Conservation (phyloP, 2,329 filamentous ascomycete species). For the Alternaria postmessia region DNA sequence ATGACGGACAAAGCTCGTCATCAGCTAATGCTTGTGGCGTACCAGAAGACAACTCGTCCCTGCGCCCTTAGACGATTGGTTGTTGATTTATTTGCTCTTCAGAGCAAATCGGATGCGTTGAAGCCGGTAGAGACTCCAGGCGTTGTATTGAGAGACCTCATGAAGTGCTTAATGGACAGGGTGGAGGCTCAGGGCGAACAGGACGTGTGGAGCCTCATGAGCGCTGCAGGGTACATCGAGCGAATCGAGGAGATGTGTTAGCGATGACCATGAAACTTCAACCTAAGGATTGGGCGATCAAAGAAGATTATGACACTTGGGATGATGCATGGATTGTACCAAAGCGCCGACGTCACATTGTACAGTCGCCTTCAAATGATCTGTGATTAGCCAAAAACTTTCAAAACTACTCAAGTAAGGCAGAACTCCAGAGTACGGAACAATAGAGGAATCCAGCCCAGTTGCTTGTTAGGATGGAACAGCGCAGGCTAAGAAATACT, state of each 20-base stretch:
- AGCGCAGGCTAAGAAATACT: too few relatives aligned
- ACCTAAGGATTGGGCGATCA: fast-evolving
- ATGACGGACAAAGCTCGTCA: background rate
- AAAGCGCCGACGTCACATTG: too few relatives aligned
- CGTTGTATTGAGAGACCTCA: fast-evolving
- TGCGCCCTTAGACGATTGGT: background rate
- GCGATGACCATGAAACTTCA: too few relatives aligned
- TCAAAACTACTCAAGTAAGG: too few relatives aligned
- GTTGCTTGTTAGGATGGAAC: too few relatives aligned
- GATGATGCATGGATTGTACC: too few relatives aligned
- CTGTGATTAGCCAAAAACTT: too few relatives aligned
- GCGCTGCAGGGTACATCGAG: background rate
- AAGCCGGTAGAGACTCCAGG: too few relatives aligned
- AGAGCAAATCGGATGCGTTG: background rate
- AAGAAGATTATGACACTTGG: background rate
- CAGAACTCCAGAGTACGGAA: too few relatives aligned
- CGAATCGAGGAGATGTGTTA: too few relatives aligned
- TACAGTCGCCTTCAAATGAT: too few relatives aligned
- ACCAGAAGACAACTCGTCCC: background rate
- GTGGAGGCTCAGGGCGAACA: background rate
- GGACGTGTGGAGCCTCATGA: background rate
- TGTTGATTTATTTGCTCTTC: background rate
- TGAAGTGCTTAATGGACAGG: background rate
- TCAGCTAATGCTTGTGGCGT: background rate
- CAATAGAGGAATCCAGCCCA: too few relatives aligned